Base-by-base conservation (phyloP, 2,329 filamentous ascomycete genomes). In the Blastomyces percursus region DNA sequence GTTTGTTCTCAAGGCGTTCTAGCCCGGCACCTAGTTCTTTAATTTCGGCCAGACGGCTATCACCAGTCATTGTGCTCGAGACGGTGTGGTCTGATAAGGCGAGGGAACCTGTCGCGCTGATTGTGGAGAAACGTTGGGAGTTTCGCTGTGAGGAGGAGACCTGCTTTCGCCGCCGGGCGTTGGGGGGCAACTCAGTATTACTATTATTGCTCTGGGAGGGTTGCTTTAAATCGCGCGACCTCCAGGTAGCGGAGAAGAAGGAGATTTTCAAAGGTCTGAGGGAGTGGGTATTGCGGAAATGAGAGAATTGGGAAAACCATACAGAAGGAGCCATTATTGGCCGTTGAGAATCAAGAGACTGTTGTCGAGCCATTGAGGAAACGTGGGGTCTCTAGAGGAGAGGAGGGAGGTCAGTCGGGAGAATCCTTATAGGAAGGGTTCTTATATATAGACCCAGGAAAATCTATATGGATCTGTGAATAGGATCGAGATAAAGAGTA, bases 1-100 rank as follows among this genome's bases (percentile, higher is more conserved):
- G 89, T 77, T 90, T 91, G 81, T 96, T 94, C 76, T 95, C 90
- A 78, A 96, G 89, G 71, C 91, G 89, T 71, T 91, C 87, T 66
- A 96, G 84, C 64, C 89, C 87, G 65, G 87, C 84, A 69, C 89
- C 88, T 75, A 94, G 91, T 68, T 89, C 84, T 74, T 87, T 84
- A 73, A 94, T 85, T 70, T 86, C 84, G 66, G 81, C 80, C 66
- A 83, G 77, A 71, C 81, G 81, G 65, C 81, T 80, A 73, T 81
- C 80, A 55, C 73, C 72, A 62, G 71, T 76, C 62, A 72, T 73
- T 21, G 75, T 66, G 66, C 71, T 73, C 60, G 72, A 69, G 62
- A 71, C 74, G 57, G 78, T 80, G 52, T 74, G 74, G 51, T 81
- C 76, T 42, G 79, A 80, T 42, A 74, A 71, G 32, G 77, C 76